Evolutionary conservation across 2,329 filamentous ascomycete genomes (phyloP).

Genomic region (Thyridium curvatum): DNA sequence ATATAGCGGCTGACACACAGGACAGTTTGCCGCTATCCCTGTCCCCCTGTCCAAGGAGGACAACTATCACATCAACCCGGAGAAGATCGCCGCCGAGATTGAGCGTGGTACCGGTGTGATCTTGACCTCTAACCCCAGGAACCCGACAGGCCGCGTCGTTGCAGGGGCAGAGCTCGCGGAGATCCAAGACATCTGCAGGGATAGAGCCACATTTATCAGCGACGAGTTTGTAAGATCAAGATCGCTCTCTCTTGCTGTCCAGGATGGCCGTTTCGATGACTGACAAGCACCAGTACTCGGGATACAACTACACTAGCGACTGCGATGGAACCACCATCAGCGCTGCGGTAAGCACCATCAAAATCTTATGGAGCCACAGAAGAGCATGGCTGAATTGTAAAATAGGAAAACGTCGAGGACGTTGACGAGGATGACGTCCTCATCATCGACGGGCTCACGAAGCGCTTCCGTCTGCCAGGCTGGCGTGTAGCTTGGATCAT

Average conservation of each 20-base stretch:
- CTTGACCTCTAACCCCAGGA: conserved; percentile 89
- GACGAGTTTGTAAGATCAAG: conserved; percentile 72
- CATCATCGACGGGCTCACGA: conserved; percentile 92
- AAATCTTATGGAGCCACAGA: not conserved
- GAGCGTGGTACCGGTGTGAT: conserved; percentile 82
- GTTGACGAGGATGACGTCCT: conserved; percentile 87
- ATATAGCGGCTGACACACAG: conserved; percentile 4
- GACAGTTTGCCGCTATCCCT: conserved; percentile 75
- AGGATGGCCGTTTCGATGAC: not conserved
- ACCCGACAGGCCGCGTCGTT: conserved; percentile 86
- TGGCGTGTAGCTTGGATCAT: conserved; percentile 97
- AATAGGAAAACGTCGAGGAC: conserved; percentile 74
- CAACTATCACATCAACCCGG: conserved; percentile 86
- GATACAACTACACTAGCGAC: conserved; percentile 91
- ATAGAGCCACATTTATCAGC: conserved; percentile 84
- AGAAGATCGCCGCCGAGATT: conserved; percentile 90
- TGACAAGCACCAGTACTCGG: conserved; percentile 46
- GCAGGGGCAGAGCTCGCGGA: conserved; percentile 77
- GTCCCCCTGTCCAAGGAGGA: conserved; percentile 80
- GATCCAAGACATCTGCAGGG: conserved; percentile 90
- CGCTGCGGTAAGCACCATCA: conserved; percentile 47
- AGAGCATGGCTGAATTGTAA: not conserved
- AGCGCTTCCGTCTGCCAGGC: conserved; percentile 91
- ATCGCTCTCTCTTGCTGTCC: not conserved
- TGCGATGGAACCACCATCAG: conserved; percentile 89